Evolutionary conservation across 2,329 filamentous ascomycete genomes (phyloP).

Genomic region (Aspergillus ustus): DNA sequence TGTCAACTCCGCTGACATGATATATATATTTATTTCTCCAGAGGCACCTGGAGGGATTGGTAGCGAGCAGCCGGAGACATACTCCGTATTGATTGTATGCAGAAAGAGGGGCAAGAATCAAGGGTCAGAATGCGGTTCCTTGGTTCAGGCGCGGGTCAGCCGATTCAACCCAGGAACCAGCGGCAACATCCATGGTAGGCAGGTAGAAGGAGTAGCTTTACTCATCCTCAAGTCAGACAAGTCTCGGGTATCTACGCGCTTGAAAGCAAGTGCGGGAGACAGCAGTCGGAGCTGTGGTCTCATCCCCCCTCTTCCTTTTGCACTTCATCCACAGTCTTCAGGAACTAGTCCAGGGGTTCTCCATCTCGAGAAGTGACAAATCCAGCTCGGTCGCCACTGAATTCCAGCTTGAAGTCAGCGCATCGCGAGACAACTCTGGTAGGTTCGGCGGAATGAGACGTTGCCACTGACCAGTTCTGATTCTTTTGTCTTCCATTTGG

Average conservation of each 20-base stretch:
- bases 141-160: conserved; percentile 17
- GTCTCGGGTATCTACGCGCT: conserved; percentile 14
- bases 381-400: neutral
- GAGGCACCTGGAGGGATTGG: neutral
- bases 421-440: no score
- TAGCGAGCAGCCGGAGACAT: neutral
- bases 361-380: neutral
- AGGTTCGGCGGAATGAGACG: neutral
- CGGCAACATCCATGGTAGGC: conserved; percentile 13
- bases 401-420: neutral
- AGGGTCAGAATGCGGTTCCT: conserved; percentile 13
- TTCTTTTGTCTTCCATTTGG: neutral
- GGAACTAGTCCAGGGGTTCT: neutral
- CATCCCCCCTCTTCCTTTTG: neutral
- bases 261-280: neutral
- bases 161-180: conserved; percentile 13
- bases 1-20: neutral
- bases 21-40: neutral
- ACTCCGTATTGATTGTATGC: neutral
- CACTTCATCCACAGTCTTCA: neutral
- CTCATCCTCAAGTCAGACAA: neutral
- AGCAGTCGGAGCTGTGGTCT: neutral
- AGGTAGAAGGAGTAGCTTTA: conserved; percentile 7
- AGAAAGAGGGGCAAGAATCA: neutral
- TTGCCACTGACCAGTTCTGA: neutral